A percentile compares a stretch with the other conserved stretches of the same genome.
Conservation (phyloP, 768 basidiomycete genomes). For the Lactarius tabidus region DNA sequence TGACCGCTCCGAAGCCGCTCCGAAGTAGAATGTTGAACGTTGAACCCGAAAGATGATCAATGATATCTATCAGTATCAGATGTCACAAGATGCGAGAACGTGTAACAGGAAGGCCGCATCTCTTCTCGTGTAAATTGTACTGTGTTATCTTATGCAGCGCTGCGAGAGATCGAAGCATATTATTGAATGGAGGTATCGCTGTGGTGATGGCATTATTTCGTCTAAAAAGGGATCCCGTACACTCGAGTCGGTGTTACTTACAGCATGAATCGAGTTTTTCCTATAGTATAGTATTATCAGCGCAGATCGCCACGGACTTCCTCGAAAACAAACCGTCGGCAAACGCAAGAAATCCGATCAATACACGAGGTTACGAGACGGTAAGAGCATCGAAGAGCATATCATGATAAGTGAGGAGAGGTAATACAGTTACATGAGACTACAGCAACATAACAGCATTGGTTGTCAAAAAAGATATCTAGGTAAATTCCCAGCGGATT, state of each 20-base stretch:
- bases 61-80: no score
- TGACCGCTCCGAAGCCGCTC: background rate
- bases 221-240: background rate
- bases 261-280: no score
- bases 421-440: constrained; percentile 15
- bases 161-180: background rate
- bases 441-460: constrained; percentile 16
- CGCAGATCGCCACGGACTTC: background rate
- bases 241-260: no score
- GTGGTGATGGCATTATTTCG: background rate
- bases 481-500: constrained; percentile 12
- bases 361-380: background rate
- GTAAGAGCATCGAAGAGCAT: background rate
- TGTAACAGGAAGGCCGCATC: background rate
- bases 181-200: background rate
- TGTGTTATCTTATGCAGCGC: background rate
- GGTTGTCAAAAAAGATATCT: constrained; percentile 10
- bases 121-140: background rate
- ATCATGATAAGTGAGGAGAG: background rate
- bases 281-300: no score
- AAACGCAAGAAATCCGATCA: background rate
- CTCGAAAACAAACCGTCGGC: background rate
- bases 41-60: background rate
- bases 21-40: no score
- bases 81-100: no score